Base-by-base conservation (phyloP, 2,329 filamentous ascomycete species). In the Aspergillus pseudoviridinutans region DNA sequence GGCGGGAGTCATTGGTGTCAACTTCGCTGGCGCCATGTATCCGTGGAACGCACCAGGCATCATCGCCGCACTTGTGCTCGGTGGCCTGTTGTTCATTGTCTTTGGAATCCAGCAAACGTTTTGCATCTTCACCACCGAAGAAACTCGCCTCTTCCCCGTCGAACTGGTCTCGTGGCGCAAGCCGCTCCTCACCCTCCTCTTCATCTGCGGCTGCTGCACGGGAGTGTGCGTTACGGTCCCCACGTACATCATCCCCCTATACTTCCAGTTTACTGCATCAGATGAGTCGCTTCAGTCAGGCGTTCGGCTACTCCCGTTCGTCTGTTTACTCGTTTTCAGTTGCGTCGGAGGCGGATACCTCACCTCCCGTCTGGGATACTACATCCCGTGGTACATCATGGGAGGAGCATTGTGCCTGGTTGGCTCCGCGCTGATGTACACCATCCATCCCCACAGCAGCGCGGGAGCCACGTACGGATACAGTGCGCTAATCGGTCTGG, bases 211-310 rank as follows among this genome's bases (percentile, higher is more conserved):
- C 22, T 71, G 70, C 0, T 73, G 69, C 8, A 68, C 74, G 2
- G 68, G 67, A 9, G 60, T 74, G 42, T 77, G 75, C 51, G 38
- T 65, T 4, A 32, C 73, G 0, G 70, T 80, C 35, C 38, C 54
- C 20, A 52, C 50, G 4, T 84, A 84, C 68, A 84, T 80, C 67
- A 78, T 81, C 20, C 82, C 82, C 0, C 69, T 84, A 0, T 83
- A 76, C 68, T 84, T 84, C 66, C 79, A 81, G 56, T 84, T 84
- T 64, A 74, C 74, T 0, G 71, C 69, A 2, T 76, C 76, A 3
- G 79, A 80, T 47, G 67, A 61, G 0, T 68, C 65, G 0, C 46
- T 70, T 5, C 57, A 54, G 41, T 61, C 70, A 2, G 66, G 64
- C 2, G 65, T 74, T 3, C 68, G 68, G 2, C 62, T 75, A 1